Percentiles rank a stretch among this genome's conserved stretches.
phyloP scores from a whole-genome alignment of 495 filamentous ascomycete species.

The Elasticomyces elasticus region DNA sequence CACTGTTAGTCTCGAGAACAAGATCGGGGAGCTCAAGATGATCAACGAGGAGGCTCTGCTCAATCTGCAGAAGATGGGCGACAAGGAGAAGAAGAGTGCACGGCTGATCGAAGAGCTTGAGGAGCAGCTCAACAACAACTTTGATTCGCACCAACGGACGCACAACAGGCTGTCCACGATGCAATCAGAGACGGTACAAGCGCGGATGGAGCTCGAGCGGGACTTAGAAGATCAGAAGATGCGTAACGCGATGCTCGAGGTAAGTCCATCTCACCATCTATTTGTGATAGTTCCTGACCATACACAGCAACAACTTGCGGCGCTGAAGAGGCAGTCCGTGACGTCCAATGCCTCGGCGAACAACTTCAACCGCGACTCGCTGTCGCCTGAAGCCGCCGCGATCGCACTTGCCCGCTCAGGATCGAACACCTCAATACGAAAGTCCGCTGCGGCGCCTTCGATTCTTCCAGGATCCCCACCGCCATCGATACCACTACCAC shows the following conservation, averaged over 20 bases:
- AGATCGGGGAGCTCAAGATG: slow-evolving; percentile 32
- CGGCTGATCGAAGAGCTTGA: slow-evolving; percentile 90
- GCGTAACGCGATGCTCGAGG: slow-evolving; percentile 56
- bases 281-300: slow-evolving; percentile 27
- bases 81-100: slow-evolving; percentile 72
- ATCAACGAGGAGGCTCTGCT: slow-evolving; percentile 31
- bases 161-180: slow-evolving; percentile 62
- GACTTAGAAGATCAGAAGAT: slow-evolving; percentile 51
- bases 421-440: slow-evolving; percentile 66
- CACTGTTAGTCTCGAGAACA: slow-evolving; percentile 48
- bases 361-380: slow-evolving; percentile 28
- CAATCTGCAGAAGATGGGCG: slow-evolving; percentile 47
- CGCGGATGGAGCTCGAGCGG: slow-evolving; percentile 41
- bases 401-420: slow-evolving; percentile 58
- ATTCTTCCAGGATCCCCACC: slow-evolving; percentile 77
- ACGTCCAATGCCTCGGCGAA: slow-evolving; percentile 15
- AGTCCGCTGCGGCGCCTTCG: slow-evolving; percentile 61
- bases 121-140: slow-evolving; percentile 90
- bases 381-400: slow-evolving; percentile 33
- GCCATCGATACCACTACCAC: slow-evolving; percentile 85
- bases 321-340: slow-evolving; percentile 34
- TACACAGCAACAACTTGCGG: slow-evolving; percentile 50
- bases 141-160: slow-evolving; percentile 77
- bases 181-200: slow-evolving; percentile 56
- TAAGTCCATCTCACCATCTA: slow-evolving; percentile 31